These are phyloP conservation scores for Coemansia sp. DNA, from an alignment of 192 early-diverging fungal genomes.

Conservation along the genomic window DNA sequence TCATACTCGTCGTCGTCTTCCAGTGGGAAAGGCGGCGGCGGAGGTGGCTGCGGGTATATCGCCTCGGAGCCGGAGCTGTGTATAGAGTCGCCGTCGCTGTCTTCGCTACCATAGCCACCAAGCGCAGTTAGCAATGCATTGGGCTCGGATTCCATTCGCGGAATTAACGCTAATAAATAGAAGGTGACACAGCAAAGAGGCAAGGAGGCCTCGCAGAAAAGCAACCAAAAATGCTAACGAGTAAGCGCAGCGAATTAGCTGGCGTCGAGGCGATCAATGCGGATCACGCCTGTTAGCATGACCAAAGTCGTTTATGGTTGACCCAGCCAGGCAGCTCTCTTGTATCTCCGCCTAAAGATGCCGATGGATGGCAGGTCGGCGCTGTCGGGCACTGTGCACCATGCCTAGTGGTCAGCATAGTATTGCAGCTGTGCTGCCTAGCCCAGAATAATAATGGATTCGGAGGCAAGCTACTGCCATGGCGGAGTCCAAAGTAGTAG, in stretches of 20 bases:
- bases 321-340: too few species aligned
- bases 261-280: too few species aligned
- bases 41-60: neutral
- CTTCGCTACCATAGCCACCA: slow-evolving; percentile 44
- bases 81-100: slow-evolving; percentile 10
- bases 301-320: too few species aligned
- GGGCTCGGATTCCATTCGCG: slow-evolving; percentile 22
- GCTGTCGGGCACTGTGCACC: too few species aligned
- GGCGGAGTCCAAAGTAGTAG: neutral
- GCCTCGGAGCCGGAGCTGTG: neutral
- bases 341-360: too few species aligned
- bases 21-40: neutral
- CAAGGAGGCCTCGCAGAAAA: too few species aligned
- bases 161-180: neutral
- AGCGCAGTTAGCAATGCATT: slow-evolving; percentile 45
- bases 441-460: neutral
- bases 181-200: neutral
- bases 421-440: neutral
- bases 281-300: too few species aligned
- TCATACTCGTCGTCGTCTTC: neutral
- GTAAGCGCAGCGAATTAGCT: too few species aligned
- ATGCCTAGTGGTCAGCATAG: neutral
- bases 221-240: too few species aligned
- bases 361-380: too few species aligned
- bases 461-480: neutral